phyloP scores from a whole-genome alignment of 768 basidiomycete species.

The Hygrocybe punicea region DNA sequence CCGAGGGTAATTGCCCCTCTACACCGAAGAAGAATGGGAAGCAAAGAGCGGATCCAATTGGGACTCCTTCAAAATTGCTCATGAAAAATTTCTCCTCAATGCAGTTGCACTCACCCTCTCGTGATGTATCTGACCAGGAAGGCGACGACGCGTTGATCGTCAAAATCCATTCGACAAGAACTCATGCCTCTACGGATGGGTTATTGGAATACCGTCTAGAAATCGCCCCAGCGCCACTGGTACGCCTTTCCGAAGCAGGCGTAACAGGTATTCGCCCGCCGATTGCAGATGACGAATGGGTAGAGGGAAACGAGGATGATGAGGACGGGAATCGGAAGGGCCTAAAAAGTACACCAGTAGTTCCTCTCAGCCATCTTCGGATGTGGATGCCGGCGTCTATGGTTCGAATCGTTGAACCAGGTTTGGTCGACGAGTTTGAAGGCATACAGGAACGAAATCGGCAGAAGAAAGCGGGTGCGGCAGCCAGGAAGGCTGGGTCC shows the following conservation, averaged over 20 bases:
- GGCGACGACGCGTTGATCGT: conserved; percentile 50
- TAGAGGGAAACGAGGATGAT: conserved; percentile 48
- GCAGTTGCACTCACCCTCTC: conserved; percentile 25
- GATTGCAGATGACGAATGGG: conserved; percentile 43
- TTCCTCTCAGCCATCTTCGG: conserved; percentile 55
- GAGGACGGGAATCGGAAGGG: conserved; percentile 34
- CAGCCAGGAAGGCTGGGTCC: background rate
- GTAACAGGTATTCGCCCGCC: conserved; percentile 57
- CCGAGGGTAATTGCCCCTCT: conserved; percentile 17
- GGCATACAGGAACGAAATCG: conserved; percentile 45
- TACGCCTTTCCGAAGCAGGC: conserved; percentile 60
- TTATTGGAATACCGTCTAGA: conserved; percentile 79
- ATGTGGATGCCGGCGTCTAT: conserved; percentile 85
- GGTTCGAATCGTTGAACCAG: conserved; percentile 63
- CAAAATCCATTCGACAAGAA: conserved; percentile 62
- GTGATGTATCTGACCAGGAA: conserved; percentile 25
- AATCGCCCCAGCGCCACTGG: conserved; percentile 63
- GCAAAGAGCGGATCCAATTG: conserved; percentile 25
- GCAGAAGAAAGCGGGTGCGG: conserved; percentile 50
- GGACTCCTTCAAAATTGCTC: conserved; percentile 56
- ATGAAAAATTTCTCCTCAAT: conserved; percentile 53
- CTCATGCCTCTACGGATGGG: conserved; percentile 67
- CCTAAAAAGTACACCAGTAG: conserved; percentile 43
- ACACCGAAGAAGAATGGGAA: conserved; percentile 43
- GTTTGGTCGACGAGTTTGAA: conserved; percentile 61